A percentile compares a stretch with the other conserved stretches of the same genome.
These are phyloP conservation scores for Lantana camara DNA, from an alignment of 257 asterid species.

Conservation along the genomic window DNA sequence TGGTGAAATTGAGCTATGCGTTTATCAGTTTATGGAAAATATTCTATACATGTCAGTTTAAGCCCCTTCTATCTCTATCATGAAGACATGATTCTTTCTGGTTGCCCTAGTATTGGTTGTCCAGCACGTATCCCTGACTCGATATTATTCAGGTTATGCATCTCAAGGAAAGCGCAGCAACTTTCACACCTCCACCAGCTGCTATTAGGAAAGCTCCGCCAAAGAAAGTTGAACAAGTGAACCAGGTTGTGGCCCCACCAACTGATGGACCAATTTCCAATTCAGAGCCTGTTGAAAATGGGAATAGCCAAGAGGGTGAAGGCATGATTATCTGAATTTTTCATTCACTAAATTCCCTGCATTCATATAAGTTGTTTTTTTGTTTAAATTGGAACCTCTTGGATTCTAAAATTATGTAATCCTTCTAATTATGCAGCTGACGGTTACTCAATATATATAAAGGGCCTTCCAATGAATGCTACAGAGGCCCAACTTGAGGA, in stretches of 20 bases:
- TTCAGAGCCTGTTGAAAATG: slow-evolving; percentile 54
- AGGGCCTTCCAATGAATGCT: slow-evolving; percentile 88
- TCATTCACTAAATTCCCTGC: background rate
- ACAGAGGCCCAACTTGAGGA: slow-evolving; percentile 64
- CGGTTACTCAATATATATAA: slow-evolving; percentile 82
- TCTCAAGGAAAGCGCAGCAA: slow-evolving; percentile 60
- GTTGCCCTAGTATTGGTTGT: background rate
- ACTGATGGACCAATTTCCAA: slow-evolving; percentile 50
- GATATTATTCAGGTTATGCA: slow-evolving; percentile 67
- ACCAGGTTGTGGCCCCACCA: slow-evolving; percentile 39
- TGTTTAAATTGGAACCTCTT: background rate
- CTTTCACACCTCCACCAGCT: slow-evolving; percentile 57
- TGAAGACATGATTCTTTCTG: background rate
- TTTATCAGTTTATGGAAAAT: background rate
- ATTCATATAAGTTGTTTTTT: background rate
- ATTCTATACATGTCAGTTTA: slow-evolving; percentile 5
- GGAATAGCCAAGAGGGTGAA: slow-evolving; percentile 73
- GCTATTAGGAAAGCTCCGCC: slow-evolving; percentile 52
- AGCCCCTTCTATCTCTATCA: background rate
- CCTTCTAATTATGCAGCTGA: slow-evolving; percentile 59
- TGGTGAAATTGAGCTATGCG: background rate
- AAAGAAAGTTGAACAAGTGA: slow-evolving; percentile 54
- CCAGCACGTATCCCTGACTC: background rate
- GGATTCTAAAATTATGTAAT: background rate
- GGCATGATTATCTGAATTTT: slow-evolving; percentile 39